Percentiles rank a stretch among this genome's conserved stretches.
Evolutionary conservation across 257 asterid genomes (phyloP).

Genomic region (Plectranthus barbatus): DNA sequence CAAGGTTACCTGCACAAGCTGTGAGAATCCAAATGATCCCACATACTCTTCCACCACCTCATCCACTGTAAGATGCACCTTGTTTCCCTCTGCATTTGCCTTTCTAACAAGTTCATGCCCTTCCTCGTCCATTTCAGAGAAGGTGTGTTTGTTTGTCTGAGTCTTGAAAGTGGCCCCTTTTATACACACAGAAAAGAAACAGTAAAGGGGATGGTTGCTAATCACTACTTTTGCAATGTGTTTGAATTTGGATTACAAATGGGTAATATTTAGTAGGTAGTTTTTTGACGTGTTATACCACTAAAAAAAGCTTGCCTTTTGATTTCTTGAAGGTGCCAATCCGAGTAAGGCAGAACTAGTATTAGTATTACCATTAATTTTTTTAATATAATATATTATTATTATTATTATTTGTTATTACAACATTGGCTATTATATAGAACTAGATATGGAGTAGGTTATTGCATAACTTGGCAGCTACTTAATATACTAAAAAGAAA

Average conservation of each 20-base stretch:
- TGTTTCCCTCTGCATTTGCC: slow-evolving; percentile 1
- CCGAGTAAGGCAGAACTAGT: slow-evolving; percentile 25
- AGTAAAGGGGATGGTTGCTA: not conserved
- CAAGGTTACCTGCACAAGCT: slow-evolving; percentile 45
- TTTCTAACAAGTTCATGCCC: slow-evolving; percentile 20
- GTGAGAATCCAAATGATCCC: slow-evolving; percentile 60
- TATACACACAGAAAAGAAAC: not conserved
- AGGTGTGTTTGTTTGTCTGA: not conserved
- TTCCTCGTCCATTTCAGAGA: slow-evolving; percentile 34
- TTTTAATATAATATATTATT: too few species aligned
- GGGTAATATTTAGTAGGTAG: slow-evolving; percentile 16
- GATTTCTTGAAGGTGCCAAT: slow-evolving; percentile 26
- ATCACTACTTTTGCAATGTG: not conserved
- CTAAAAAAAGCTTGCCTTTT: slow-evolving; percentile 16
- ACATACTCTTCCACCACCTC: slow-evolving; percentile 50
- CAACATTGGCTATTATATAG: not conserved
- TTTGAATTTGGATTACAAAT: slow-evolving; percentile 16
- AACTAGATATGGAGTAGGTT: not conserved
- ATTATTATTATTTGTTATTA: not conserved
- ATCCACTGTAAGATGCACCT: slow-evolving; percentile 44
- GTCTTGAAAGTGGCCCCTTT: not conserved
- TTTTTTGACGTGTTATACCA: slow-evolving; percentile 29
- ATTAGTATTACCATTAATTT: too few species aligned
- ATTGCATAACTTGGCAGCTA: too few species aligned
- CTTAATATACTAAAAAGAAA: too few species aligned